Evolutionary conservation across 2,329 filamentous ascomycete genomes (phyloP).

Genomic region (Aspergillus neoniger): DNA sequence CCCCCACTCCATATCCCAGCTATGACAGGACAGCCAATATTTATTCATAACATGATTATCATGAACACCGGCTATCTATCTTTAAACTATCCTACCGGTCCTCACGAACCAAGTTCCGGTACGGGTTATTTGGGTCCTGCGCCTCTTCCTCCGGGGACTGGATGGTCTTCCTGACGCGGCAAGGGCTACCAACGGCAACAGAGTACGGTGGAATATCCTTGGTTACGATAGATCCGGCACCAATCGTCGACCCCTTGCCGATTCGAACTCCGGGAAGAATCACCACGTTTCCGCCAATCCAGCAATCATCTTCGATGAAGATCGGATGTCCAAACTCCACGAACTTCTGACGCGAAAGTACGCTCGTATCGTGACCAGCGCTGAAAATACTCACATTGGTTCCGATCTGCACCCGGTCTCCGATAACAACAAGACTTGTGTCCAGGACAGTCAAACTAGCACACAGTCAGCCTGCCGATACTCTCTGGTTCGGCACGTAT

Average conservation of each 20-base stretch:
- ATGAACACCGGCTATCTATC: too few species aligned
- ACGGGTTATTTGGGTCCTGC: slow-evolving; percentile 24
- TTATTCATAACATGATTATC: too few species aligned
- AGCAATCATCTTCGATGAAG: slow-evolving; percentile 50
- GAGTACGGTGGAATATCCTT: slow-evolving; percentile 36
- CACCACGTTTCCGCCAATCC: slow-evolving; percentile 53
- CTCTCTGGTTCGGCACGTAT: neutral
- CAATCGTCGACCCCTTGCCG: slow-evolving; percentile 45
- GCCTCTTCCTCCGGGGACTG: slow-evolving; percentile 25
- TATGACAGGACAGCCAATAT: too few species aligned
- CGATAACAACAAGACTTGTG: slow-evolving; percentile 53
- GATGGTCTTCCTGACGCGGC: slow-evolving; percentile 26
- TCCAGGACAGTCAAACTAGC: slow-evolving; percentile 57
- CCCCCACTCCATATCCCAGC: too few species aligned
- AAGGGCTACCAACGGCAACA: slow-evolving; percentile 30
- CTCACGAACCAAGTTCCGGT: slow-evolving; percentile 4
- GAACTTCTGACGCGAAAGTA: slow-evolving; percentile 43
- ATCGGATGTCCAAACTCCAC: slow-evolving; percentile 52
- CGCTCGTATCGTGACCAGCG: slow-evolving; percentile 53
- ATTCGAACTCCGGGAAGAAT: slow-evolving; percentile 48
- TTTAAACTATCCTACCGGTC: too few species aligned
- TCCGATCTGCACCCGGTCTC: slow-evolving; percentile 53
- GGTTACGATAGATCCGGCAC: slow-evolving; percentile 43
- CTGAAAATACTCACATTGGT: slow-evolving; percentile 54
- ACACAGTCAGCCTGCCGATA: slow-evolving; percentile 37